Evolutionary conservation across 2,329 filamentous ascomycete genomes (phyloP).

Genomic region (Aureobasidium subglaciale): DNA sequence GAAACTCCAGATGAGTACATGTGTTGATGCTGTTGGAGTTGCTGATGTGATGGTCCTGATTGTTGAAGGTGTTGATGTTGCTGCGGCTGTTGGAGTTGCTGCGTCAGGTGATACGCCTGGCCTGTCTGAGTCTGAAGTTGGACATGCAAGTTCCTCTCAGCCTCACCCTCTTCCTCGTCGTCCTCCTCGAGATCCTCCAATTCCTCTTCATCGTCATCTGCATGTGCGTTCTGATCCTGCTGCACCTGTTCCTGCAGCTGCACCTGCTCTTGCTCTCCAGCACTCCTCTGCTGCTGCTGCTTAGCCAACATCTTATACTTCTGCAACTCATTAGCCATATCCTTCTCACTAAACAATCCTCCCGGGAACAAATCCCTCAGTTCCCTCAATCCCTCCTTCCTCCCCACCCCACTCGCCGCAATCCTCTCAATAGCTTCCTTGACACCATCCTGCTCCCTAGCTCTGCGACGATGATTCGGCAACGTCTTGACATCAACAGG

Average conservation of each 20-base stretch:
- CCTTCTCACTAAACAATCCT: slow-evolving; percentile 8
- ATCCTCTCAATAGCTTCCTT: neutral
- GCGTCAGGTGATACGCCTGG: neutral
- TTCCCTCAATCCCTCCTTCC: neutral
- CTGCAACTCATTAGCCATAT: slow-evolving; percentile 12
- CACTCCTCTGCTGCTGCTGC: neutral
- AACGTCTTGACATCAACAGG: slow-evolving; percentile 3
- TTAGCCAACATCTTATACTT: neutral
- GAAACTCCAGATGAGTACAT: neutral
- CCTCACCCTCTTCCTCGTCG: neutral
- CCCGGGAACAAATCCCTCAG: neutral
- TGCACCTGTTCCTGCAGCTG: neutral
- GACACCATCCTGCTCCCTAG: neutral
- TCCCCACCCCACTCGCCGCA: neutral
- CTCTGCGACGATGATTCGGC: slow-evolving; percentile 2
- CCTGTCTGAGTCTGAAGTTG: neutral
- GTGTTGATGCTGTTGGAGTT: neutral
- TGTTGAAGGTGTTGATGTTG: no score
- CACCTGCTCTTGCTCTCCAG: neutral
- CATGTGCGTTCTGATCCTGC: no score
- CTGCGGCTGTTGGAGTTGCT: neutral
- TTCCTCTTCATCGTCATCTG: neutral
- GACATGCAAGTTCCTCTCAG: neutral
- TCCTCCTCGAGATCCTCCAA: neutral
- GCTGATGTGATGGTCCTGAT: no score